Evolutionary conservation across 2,329 filamentous ascomycete genomes (phyloP), one percentile per base, ranked within the genome.

Genomic region (Ceratocystis cacaofunesta): DNA sequence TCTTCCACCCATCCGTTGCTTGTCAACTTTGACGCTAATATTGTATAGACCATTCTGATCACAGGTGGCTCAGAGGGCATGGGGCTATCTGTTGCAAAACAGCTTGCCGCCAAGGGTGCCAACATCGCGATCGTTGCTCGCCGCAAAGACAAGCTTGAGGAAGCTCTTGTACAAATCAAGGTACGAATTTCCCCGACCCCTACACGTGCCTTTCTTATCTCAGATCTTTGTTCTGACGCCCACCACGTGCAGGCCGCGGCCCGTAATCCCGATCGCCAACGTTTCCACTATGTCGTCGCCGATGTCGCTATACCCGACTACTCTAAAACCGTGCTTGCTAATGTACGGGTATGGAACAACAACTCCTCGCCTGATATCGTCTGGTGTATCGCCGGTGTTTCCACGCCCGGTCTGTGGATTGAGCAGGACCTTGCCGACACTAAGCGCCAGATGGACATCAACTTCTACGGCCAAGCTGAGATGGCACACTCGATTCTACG

Each of bases 31-130:
- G 8, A 57, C 43, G 30, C 12, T 50, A 3, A 32, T 1, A 19
- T 17, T 32, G 8, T 5, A 17, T 62, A 96, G 91, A 96, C 92
- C 1, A 81, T 95, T 63, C 79, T 97, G 65, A 79, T 99, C 63
- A 99, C 94, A 0, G 94, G 94, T 60, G 91, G 87, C 41, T 96
- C 94, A 0, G 89, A 96, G 72, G 94, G 94, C 66, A 90, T 96
- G 87, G 94, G 94, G 67, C 85, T 86, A 70, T 84, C 85, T 63
- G 83, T 86, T 22, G 91, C 87, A 4, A 80, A 84, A 63, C 81
- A 91, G 69, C 83, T 99, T 57, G 82, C 92, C 2, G 78, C 82
- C 62, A 92, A 91, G 74, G 94, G 94, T 60, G 92, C 94, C 67
- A 90, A 91, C 74, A 74, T 99, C 65, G 84, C 95, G 68, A 85